These are phyloP conservation scores for Papiliotrema nemorosa DNA, from an alignment of 1,284 basidiomycete species.

Conservation along the genomic window DNA sequence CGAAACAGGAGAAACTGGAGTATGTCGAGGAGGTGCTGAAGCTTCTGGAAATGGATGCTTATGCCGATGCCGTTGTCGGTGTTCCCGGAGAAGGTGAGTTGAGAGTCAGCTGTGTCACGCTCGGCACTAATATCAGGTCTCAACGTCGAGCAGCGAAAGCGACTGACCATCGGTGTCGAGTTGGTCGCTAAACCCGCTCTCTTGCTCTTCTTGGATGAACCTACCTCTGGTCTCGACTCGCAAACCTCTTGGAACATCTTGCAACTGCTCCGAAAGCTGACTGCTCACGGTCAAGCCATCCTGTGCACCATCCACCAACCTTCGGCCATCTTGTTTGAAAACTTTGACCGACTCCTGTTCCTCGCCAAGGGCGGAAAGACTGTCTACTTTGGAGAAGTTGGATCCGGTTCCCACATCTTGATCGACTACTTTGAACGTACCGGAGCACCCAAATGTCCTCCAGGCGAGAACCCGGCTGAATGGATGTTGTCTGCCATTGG, in stretches of 20 bases:
- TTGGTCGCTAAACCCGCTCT: slow-evolving; percentile 59
- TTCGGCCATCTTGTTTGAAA: slow-evolving; percentile 55
- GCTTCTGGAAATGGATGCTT: slow-evolving; percentile 70
- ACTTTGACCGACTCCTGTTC: slow-evolving; percentile 60
- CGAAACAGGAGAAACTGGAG: slow-evolving; percentile 68
- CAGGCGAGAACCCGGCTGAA: slow-evolving; percentile 53
- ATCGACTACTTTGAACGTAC: slow-evolving; percentile 55
- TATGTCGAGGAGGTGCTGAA: slow-evolving; percentile 76
- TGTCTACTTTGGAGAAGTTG: slow-evolving; percentile 58
- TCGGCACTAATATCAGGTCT: slow-evolving; percentile 30
- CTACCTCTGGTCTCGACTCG: slow-evolving; percentile 73
- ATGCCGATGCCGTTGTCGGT: slow-evolving; percentile 72
- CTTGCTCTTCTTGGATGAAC: slow-evolving; percentile 75
- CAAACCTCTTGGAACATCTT: slow-evolving; percentile 86
- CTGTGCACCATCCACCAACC: slow-evolving; percentile 66
- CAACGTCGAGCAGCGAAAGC: slow-evolving; percentile 69
- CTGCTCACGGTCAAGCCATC: slow-evolving; percentile 74
- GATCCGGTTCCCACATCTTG: slow-evolving; percentile 52
- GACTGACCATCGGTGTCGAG: slow-evolving; percentile 78
- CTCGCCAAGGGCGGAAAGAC: slow-evolving; percentile 53
- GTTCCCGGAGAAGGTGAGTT: slow-evolving; percentile 57
- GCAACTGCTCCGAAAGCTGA: slow-evolving; percentile 73
- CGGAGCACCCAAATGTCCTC: slow-evolving; percentile 47
- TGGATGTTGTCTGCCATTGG: slow-evolving; percentile 60
- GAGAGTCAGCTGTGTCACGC: background rate